These are phyloP conservation scores for Cladosporium phlei DNA, from an alignment of 2,329 filamentous ascomycete species.

Conservation along the genomic window DNA sequence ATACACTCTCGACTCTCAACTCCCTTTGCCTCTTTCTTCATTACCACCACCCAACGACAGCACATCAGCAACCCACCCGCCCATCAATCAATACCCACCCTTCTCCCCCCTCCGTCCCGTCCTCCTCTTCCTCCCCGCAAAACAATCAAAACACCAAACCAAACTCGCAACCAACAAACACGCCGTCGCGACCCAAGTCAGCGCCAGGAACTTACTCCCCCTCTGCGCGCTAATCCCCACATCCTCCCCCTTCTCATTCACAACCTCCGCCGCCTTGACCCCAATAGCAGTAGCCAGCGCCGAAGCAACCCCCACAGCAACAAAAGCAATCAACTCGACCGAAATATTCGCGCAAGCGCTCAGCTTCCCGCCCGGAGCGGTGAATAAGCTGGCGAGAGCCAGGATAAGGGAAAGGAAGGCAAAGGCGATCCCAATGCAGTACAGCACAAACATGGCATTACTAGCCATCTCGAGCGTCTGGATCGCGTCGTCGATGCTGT, in stretches of 20 bases:
- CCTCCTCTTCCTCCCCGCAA: constrained; percentile 9
- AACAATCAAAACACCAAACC: constrained; percentile 27
- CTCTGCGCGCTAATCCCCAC: constrained; percentile 47
- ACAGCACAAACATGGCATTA: constrained; percentile 54
- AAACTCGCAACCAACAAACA: constrained; percentile 25
- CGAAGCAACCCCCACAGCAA: constrained; percentile 64
- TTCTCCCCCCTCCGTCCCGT: no score
- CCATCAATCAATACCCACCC: no score
- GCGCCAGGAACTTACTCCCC: constrained; percentile 52
- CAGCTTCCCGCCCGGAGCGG: constrained; percentile 40
- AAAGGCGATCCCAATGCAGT: constrained; percentile 53
- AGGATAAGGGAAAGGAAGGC: constrained; percentile 48
- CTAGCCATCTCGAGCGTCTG: constrained; percentile 46
- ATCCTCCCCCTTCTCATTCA: constrained; percentile 50
- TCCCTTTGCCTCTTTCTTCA: no score
- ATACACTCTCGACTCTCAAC: no score
- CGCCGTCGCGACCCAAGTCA: constrained; percentile 56
- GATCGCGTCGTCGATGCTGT: constrained; percentile 51
- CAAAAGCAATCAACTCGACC: constrained; percentile 48
- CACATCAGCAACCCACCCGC: no score
- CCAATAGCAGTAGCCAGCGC: constrained; percentile 65
- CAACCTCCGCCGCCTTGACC: constrained; percentile 48
- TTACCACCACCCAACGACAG: no score
- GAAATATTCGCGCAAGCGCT: constrained; percentile 48
- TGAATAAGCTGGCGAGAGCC: constrained; percentile 43